Conservation (phyloP, 805 yeast genomes). For the Wickerhamomyces sydowiorum region DNA sequence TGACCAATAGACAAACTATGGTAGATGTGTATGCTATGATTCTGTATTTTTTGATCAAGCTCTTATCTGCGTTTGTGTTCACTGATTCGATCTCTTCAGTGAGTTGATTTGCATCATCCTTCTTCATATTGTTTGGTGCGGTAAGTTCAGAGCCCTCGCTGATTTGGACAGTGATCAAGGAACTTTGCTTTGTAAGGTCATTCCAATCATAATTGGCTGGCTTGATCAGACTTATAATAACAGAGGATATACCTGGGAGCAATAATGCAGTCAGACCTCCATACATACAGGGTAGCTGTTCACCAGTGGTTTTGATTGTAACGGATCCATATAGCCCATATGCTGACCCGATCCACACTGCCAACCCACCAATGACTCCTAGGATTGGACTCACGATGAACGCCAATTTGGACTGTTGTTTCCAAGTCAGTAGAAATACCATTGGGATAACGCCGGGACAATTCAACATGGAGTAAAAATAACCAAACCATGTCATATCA, state of each 20-base stretch:
- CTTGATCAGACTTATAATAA: conserved; percentile 24
- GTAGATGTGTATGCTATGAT: conserved; percentile 25
- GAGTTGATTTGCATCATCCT: not conserved
- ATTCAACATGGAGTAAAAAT: conserved; percentile 29
- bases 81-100: not conserved
- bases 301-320: conserved; percentile 23
- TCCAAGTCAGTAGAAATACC: conserved; percentile 30
- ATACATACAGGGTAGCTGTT: conserved; percentile 29
- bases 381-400: conserved; percentile 26
- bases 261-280: conserved; percentile 29
- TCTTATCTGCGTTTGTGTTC: not conserved
- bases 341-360: conserved; percentile 28
- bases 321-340: conserved; percentile 24
- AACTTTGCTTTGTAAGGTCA: conserved; percentile 14
- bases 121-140: not conserved
- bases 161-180: conserved; percentile 5
- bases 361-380: conserved; percentile 26
- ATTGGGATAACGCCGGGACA: conserved; percentile 35
- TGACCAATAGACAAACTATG: conserved; percentile 24
- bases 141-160: not conserved
- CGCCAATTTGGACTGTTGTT: conserved; percentile 24
- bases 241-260: conserved; percentile 26
- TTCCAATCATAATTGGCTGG: conserved; percentile 29
- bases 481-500: conserved; percentile 23
- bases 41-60: conserved; percentile 14